Evolutionary conservation across 495 filamentous ascomycete genomes (phyloP), one percentile per base, ranked within the genome.

Genomic region (Aspergillus kassunensis): DNA sequence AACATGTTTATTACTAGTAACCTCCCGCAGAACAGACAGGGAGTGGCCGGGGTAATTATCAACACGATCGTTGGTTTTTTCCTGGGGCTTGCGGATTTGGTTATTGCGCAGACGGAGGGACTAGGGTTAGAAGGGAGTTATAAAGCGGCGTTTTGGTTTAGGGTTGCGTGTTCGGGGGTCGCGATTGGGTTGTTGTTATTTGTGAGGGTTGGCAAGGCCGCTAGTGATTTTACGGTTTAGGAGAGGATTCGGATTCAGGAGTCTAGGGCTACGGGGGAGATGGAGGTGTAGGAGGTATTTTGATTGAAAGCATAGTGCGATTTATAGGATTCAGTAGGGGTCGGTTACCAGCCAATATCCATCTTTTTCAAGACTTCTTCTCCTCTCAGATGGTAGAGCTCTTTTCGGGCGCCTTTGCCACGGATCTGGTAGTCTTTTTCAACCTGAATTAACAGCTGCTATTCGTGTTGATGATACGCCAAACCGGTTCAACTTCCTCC

Each of bases 1-100:
- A 54, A 54, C 44, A 34, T 54, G 10, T 54, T 54, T 27, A 54
- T 54, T 11, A 54, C 51, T 24, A 54, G 35, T 0, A 54, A 49
- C n/a, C 24, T 54, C 2, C 51, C 51, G 4, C 33, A 49, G 29
- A 30, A 40, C 15, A 34, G 51, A 15, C 51, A 54, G 36, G 25
- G 51, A 34, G 51, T 48, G 4, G 51, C 51, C 12, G 51, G 51
- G 11, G 51, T 36, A 2, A 39, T 54, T 2, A 54, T 54, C 27
- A 48, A 54, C 20, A 54, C 24, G 18, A 54, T 47, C 29, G 51
- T 54, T 16, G 49, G 51, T 18, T 42, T 54, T 27, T 54, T 54
- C 34, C 27, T 54, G 4, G 51, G 51, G 3, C 5, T 54, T 30
- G 44, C 51, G 19, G 51, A 54, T 43, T 16, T 46, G 9, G 35